Evolutionary conservation across 1,139 yeast species (phyloP), one percentile per base, ranked within the genome.

Genomic region (Zygoascus hellenicus): DNA sequence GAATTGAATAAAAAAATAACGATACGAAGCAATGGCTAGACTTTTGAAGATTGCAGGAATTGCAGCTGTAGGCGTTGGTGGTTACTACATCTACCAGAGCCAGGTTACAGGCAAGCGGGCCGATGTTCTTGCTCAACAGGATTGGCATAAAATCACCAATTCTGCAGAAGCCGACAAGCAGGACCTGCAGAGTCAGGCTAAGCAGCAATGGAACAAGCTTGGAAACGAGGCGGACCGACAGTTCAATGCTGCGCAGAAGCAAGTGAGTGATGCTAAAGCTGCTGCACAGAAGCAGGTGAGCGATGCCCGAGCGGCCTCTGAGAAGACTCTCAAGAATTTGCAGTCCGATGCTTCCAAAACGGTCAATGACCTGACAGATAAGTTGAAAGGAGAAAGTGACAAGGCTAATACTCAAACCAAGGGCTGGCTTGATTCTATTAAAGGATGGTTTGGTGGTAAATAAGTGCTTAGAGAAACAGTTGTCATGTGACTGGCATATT

Each of bases 31-130:
- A 9, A 17, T n/a, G 16, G 39, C 14, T 36, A 10, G 9, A 5
- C 4, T n/a, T 13, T 47, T 51, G 15, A 55, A 53, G 38, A 37
- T 51, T 30, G 47, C 46, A 14, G 51, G 53, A 1, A 50, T 46
- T 4, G 65, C 60, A 26, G 69, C 66, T n/a, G 56, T 67, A n/a
- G 71, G 70, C n/a, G 69, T 65, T 15, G 71, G 67, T 10, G 68
- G 68, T 16, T 64, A 66, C 47, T 70, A 70, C 53, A 52, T 69
- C 41, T 69, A 68, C 48, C 61, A 61, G 47, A 55, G 58, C 44
- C 58, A 62, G 57, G 63, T 52, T 54, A 65, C 59, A 42, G 58
- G 57, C 46, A 60, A 51, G 51, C 57, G 47, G 55, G 66, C 49
- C 43, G 57, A 50, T 53, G 52, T 48, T 37, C 58, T 51, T 51